Evolutionary conservation across 2,329 filamentous ascomycete species (phyloP).

Genomic region (Erysiphe pulchra): DNA sequence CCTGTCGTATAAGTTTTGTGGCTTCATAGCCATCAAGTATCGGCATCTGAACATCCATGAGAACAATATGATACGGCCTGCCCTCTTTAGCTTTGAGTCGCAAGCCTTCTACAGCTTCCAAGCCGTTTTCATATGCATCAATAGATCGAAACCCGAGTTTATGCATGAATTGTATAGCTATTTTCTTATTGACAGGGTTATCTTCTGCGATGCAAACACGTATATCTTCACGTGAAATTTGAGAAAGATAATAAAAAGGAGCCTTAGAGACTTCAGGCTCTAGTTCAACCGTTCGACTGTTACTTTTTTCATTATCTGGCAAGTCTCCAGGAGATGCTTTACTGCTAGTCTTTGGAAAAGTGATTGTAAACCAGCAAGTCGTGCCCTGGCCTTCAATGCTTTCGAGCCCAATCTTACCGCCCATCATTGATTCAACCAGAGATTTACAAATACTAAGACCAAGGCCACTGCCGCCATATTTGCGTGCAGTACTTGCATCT

Average conservation of each 20-base stretch:
- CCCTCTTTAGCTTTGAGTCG: conserved; percentile 46
- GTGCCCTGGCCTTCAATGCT: conserved; percentile 48
- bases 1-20: conserved; percentile 56
- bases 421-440: conserved; percentile 77
- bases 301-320: conserved; percentile 14
- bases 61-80: conserved; percentile 61
- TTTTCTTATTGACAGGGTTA: conserved; percentile 83
- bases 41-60: conserved; percentile 97
- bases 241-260: conserved; percentile 38
- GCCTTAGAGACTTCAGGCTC: conserved; percentile 18
- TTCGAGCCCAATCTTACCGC: conserved; percentile 60
- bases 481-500: conserved; percentile 68
- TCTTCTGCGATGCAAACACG: conserved; percentile 87
- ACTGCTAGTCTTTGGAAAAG: conserved; percentile 53
- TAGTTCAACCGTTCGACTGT: conserved; percentile 19
- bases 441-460: conserved; percentile 88
- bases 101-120: conserved; percentile 70
- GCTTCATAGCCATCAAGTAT: conserved; percentile 82
- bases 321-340: conserved; percentile 31
- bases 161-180: conserved; percentile 73
- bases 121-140: conserved; percentile 72
- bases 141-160: conserved; percentile 61
- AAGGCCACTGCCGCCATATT: conserved; percentile 76
- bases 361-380: conserved; percentile 53
- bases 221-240: conserved; percentile 50